Evolutionary conservation across 2,329 filamentous ascomycete genomes (phyloP), one percentile per base, ranked within the genome.

Genomic region (Fusarium camptoceras): DNA sequence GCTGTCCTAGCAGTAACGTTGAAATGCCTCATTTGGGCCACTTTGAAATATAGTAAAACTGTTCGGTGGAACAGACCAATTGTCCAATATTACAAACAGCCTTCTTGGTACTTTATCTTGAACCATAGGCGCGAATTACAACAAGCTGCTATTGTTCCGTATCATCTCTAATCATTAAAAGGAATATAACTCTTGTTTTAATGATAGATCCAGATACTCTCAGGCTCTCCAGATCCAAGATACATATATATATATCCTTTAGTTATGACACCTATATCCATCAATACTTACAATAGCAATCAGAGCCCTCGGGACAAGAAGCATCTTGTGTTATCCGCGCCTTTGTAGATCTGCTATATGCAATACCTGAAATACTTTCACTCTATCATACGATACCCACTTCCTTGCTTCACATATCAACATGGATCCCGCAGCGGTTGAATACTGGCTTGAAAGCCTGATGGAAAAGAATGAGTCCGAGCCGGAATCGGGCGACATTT

Each of bases 221-320:
- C 15, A 31, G 7, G 6, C 18, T n/a, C 11, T 12, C 34, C 18
- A 8, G 34, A 12, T 6, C 18, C 11, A 6, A 37, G 9, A 37
- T 5, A n/a, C 18, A 37, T 37, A n/a, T n/a, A 37, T 30, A 14
- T 28, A 37, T 37, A 37, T 37, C 6, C 10, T 37, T 10, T n/a
- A n/a, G 10, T n/a, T n/a, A 37, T 37, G 18, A 6, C 4, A n/a
- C 18, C 5, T n/a, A 4, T 37, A n/a, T 2, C 10, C 6, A 11
- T n/a, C 5, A 7, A 6, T 7, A 6, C 0, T 18, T 9, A 10
- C 16, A 11, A 34, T 1, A 12, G 0, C 18, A 37, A 37, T n/a
- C 6, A 37, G 3, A 7, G 7, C 12, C 6, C 8, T 12, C 34
- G 5, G 7, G 10, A n/a, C 10, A 37, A 4, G 10, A 37, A 7